phyloP scores from a whole-genome alignment of 352 stramenopile species.

The Pythium dissimile region DNA sequence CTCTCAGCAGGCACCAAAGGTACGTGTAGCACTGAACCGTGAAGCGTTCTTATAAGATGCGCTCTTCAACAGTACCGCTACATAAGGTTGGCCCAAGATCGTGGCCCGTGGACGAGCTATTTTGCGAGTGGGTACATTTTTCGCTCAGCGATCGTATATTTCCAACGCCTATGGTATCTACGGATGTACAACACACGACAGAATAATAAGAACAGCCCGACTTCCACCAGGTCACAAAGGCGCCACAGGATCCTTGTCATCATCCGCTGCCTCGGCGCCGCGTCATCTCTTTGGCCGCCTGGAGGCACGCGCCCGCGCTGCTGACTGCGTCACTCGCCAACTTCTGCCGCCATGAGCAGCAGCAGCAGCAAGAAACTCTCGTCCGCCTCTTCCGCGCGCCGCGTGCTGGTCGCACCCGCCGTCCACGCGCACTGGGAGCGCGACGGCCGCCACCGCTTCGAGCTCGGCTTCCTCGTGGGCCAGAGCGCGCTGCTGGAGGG shows the following conservation, averaged over 20 bases:
- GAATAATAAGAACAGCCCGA: constrained; percentile 11
- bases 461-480: constrained; percentile 60
- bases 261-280: constrained; percentile 5
- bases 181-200: background rate
- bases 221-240: constrained; percentile 15
- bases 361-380: constrained; percentile 6
- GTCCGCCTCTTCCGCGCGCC: background rate
- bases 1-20: no score
- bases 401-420: constrained; percentile 12
- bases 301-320: background rate
- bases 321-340: background rate
- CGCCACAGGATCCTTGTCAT: constrained; percentile 1
- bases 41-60: no score
- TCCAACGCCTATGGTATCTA: background rate
- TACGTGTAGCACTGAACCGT: no score
- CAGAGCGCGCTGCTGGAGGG: constrained; percentile 40
- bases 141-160: constrained; percentile 3
- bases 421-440: constrained; percentile 24
- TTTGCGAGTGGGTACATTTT: constrained; percentile 19
- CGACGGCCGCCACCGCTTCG: constrained; percentile 30
- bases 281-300: constrained; percentile 8
- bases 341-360: background rate
- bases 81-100: no score
- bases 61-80: no score
- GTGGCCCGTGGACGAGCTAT: constrained; percentile 9